Evolutionary conservation across 176 grass and related monocot genomes (phyloP).

Genomic region (Bolboschoenus planiculmis): DNA sequence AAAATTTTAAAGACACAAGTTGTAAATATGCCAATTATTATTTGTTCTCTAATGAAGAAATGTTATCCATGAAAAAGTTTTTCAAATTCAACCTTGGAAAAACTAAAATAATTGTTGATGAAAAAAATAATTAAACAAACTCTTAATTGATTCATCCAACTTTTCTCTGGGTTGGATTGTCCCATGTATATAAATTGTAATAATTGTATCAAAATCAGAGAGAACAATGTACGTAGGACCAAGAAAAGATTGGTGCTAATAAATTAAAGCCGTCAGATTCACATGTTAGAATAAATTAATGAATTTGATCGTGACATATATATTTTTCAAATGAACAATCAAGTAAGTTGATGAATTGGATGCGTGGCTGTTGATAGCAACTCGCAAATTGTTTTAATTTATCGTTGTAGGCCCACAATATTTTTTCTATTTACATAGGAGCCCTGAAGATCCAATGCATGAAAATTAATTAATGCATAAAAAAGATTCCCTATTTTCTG

Average conservation of each 20-base stretch:
- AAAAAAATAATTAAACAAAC: too few relatives aligned
- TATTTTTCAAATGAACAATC: background rate
- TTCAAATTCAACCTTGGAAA: too few relatives aligned
- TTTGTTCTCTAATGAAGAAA: too few relatives aligned
- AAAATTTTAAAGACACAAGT: too few relatives aligned
- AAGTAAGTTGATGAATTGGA: background rate
- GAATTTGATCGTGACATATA: background rate
- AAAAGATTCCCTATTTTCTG: background rate
- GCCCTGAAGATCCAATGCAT: background rate
- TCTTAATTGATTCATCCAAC: too few relatives aligned
- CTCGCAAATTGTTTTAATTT: background rate
- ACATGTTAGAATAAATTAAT: background rate
- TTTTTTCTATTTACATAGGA: background rate
- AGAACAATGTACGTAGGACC: background rate
- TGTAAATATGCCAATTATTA: too few relatives aligned
- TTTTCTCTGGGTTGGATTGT: too few relatives aligned
- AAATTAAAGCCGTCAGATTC: background rate
- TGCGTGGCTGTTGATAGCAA: background rate
- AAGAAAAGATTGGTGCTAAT: background rate
- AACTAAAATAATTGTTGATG: too few relatives aligned
- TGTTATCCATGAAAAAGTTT: too few relatives aligned
- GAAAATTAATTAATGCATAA: background rate
- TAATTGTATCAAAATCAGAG: background rate
- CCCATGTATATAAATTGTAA: too few relatives aligned
- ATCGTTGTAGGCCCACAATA: background rate